These are phyloP conservation scores for Aspergillus ustus DNA, from an alignment of 2,329 filamentous ascomycete genomes.

Conservation along the genomic window DNA sequence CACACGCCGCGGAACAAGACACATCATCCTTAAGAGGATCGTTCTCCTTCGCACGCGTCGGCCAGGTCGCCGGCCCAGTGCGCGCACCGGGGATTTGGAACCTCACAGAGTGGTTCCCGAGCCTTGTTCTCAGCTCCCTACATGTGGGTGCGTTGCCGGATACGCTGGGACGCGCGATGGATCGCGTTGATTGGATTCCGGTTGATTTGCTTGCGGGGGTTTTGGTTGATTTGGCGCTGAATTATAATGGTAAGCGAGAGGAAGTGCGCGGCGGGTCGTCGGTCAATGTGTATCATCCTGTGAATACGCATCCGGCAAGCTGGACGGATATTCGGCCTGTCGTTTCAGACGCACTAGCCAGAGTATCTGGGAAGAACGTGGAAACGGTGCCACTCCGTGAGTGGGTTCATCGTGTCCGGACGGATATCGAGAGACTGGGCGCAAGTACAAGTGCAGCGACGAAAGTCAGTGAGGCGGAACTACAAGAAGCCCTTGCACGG, in stretches of 20 bases:
- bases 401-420: neutral
- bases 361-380: neutral
- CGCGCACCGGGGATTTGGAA: conserved; percentile 13
- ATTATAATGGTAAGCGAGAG: too few relatives aligned
- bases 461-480: neutral
- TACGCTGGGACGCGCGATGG: conserved; percentile 2
- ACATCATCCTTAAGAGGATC: neutral
- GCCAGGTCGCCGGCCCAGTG: conserved; percentile 34
- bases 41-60: conserved; percentile 26
- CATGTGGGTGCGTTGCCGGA: conserved; percentile 13
- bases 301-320: neutral
- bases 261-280: too few relatives aligned
- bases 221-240: conserved; percentile 3
- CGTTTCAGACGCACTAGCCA: neutral
- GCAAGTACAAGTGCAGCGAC: too few relatives aligned
- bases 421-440: neutral
- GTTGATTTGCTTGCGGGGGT: conserved; percentile 8
- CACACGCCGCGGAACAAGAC: conserved; percentile 23
- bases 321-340: neutral
- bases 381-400: neutral
- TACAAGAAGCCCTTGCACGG: neutral
- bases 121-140: conserved; percentile 15
- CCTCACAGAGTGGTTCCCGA: conserved; percentile 21
- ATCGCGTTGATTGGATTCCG: conserved; percentile 12
- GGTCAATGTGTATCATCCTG: conserved; percentile 4